Evolutionary conservation across 2,329 filamentous ascomycete genomes (phyloP).

Genomic region (Aureobasidium leucospermi): DNA sequence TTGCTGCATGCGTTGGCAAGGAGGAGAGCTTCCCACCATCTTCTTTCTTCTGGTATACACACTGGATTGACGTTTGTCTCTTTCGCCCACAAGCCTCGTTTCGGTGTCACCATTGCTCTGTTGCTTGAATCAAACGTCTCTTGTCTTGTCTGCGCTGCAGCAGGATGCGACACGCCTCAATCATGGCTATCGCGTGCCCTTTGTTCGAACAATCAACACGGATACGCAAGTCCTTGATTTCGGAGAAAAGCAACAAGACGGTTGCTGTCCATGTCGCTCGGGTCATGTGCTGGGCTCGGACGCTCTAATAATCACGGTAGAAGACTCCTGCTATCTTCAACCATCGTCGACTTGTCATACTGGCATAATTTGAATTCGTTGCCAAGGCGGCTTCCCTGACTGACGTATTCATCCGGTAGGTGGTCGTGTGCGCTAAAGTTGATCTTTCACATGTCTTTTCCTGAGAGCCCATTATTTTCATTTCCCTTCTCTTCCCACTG

Average conservation of each 20-base stretch:
- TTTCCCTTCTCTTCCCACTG: background rate
- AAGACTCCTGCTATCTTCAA: background rate
- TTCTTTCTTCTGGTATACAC: background rate
- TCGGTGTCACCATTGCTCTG: too few species aligned
- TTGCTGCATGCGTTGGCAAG: background rate
- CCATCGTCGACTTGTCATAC: background rate
- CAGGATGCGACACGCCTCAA: background rate
- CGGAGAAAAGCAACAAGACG: background rate
- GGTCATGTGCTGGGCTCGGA: background rate
- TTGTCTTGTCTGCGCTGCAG: background rate
- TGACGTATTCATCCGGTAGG: slow-evolving; percentile 2
- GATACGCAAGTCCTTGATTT: background rate
- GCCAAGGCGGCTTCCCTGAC: slow-evolving; percentile 3
- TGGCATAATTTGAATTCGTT: background rate
- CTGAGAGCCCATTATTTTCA: background rate
- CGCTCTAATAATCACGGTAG: background rate
- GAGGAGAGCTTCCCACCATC: background rate
- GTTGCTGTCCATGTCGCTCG: background rate
- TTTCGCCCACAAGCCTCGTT: background rate
- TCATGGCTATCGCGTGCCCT: background rate
- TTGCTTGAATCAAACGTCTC: background rate
- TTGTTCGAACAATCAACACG: background rate
- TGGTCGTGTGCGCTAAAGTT: slow-evolving; percentile 11
- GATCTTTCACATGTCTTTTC: slow-evolving; percentile 12
- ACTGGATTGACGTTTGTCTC: background rate